A percentile compares a stretch with the other conserved stretches of the same genome.
phyloP scores from a whole-genome alignment of 805 yeast species.

The Candida cerambycidarum region DNA sequence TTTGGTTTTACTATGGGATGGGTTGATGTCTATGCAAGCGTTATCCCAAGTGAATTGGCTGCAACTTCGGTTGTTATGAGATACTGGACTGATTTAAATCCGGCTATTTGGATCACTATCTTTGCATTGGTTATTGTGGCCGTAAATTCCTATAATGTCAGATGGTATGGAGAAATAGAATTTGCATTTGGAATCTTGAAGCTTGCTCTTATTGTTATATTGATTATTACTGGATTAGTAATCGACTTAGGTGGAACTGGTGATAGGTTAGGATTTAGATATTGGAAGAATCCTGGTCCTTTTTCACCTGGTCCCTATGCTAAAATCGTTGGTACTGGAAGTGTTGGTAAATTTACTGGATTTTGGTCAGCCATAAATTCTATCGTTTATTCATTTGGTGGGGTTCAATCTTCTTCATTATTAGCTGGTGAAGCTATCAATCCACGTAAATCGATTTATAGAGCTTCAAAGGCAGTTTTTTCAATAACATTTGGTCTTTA shows the following conservation, averaged over 20 bases:
- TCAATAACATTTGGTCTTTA: constrained; percentile 30
- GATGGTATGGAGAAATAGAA: constrained; percentile 30
- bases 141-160: constrained; percentile 41
- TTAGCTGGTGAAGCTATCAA: constrained; percentile 32
- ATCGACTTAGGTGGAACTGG: constrained; percentile 24
- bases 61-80: constrained; percentile 47
- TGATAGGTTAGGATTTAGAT: constrained; percentile 29
- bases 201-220: constrained; percentile 21
- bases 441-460: constrained; percentile 32
- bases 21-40: constrained; percentile 32
- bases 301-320: constrained; percentile 40
- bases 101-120: constrained; percentile 47
- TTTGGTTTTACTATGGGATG: constrained; percentile 49
- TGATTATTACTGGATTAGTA: constrained; percentile 19
- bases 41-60: constrained; percentile 43
- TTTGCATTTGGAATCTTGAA: constrained; percentile 27
- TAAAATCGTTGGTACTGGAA: constrained; percentile 34
- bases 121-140: constrained; percentile 35
- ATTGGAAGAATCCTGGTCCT: constrained; percentile 42
- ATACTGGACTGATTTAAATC: constrained; percentile 45
- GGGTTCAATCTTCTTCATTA: constrained; percentile 26
- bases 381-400: constrained; percentile 40
- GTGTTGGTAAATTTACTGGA: constrained; percentile 34
- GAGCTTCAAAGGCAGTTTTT: constrained; percentile 30
- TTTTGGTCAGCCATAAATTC: constrained; percentile 35